phyloP scores from a whole-genome alignment of 1,284 basidiomycete species.

The Thelephora terrestris region DNA sequence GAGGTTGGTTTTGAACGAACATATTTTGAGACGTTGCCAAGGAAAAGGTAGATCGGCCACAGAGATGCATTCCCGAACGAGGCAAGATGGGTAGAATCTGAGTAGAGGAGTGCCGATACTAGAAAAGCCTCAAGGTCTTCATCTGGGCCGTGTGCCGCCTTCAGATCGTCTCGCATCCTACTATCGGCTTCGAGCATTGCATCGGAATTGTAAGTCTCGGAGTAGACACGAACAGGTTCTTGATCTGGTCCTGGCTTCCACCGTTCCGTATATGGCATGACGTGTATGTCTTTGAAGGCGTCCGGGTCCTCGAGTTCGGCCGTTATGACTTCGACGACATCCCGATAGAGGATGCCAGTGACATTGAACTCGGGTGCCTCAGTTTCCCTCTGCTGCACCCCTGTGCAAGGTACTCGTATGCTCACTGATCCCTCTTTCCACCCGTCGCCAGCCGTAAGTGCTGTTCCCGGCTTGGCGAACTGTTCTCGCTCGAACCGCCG shows the following conservation, averaged over 20 bases:
- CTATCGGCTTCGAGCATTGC: slow-evolving; percentile 12
- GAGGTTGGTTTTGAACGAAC: slow-evolving; percentile 11
- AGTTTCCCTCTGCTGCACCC: background rate
- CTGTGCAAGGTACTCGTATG: slow-evolving; percentile 7
- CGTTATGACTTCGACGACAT: slow-evolving; percentile 6
- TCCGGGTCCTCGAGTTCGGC: slow-evolving; percentile 1
- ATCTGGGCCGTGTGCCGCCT: slow-evolving; percentile 8
- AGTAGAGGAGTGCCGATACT: slow-evolving; percentile 22
- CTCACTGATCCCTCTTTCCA: slow-evolving; percentile 8
- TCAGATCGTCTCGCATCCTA: slow-evolving; percentile 12
- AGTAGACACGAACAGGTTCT: slow-evolving; percentile 9
- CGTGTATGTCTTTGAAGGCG: background rate
- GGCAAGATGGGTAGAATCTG: slow-evolving; percentile 23
- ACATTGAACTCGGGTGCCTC: slow-evolving; percentile 3
- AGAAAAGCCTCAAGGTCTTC: slow-evolving; percentile 15
- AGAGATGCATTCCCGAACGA: slow-evolving; percentile 21
- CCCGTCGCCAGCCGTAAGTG: background rate
- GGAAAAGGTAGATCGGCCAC: slow-evolving; percentile 27
- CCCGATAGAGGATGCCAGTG: slow-evolving; percentile 4
- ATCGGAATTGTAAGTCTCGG: slow-evolving; percentile 13
- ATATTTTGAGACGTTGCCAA: slow-evolving; percentile 28
- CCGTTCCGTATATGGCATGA: slow-evolving; percentile 6
- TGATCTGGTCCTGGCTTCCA: slow-evolving; percentile 7
- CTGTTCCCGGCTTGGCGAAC: too few species aligned
- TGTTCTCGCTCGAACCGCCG: background rate